A percentile compares a stretch with the other conserved stretches of the same genome.
Conservation (phyloP, 2,329 filamentous ascomycete species). For the Fusarium sp. region DNA sequence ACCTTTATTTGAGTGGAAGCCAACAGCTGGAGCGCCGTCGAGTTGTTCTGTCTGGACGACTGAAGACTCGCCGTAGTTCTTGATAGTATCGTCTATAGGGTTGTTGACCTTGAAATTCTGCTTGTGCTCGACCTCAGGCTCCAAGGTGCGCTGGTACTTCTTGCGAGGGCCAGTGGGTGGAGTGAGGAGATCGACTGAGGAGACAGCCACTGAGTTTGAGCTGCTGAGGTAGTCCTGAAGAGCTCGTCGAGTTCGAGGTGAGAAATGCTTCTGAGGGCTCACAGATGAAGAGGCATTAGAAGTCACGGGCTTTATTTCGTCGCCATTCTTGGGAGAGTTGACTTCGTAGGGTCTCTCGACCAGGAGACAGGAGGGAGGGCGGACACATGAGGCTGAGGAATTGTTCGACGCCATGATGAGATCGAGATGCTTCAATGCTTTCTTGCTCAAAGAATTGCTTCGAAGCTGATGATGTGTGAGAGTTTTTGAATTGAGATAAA, state of each 20-base stretch:
- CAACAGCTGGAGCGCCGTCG: background rate
- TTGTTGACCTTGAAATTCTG: background rate
- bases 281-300: background rate
- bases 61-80: background rate
- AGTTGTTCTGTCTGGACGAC: conserved; percentile 20
- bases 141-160: background rate
- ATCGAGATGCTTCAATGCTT: background rate
- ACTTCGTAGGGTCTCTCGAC: conserved; percentile 18
- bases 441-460: background rate
- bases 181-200: conserved; percentile 35
- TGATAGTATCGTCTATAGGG: no score
- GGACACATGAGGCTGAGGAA: conserved; percentile 17
- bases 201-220: conserved; percentile 6
- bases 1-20: conserved; percentile 8
- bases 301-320: background rate
- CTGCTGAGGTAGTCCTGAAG: conserved; percentile 11
- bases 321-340: background rate
- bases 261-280: conserved; percentile 2
- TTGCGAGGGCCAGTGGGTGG: conserved; percentile 18
- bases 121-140: background rate
- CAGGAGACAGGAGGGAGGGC: conserved; percentile 39
- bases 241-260: conserved; percentile 7
- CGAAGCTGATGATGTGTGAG: background rate
- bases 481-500: background rate
- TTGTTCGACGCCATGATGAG: conserved; percentile 25